Evolutionary conservation across 306 rosid genomes (phyloP).

Genomic region (Nissolia schottii): DNA sequence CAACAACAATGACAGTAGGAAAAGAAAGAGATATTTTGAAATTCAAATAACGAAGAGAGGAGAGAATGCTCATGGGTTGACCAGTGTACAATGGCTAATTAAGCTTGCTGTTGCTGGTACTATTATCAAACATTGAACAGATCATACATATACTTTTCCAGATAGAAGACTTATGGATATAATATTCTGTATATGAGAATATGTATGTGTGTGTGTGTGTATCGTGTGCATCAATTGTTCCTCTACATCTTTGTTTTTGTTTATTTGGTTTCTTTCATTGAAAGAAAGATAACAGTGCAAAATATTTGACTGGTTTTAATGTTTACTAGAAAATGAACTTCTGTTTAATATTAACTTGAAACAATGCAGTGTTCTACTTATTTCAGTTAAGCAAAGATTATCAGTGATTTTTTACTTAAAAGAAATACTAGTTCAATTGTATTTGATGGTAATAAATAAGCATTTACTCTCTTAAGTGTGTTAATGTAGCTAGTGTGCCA

Average conservation of each 20-base stretch:
- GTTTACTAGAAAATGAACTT: background rate
- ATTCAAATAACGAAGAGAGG: too few relatives aligned
- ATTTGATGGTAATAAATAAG: background rate
- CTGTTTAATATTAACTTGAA: background rate
- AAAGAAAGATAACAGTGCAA: background rate
- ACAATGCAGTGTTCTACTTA: background rate
- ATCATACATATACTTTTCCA: background rate
- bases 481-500: background rate
- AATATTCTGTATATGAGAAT: constrained; percentile 4
- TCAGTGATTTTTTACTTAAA: background rate
- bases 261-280: constrained; percentile 6
- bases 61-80: too few relatives aligned
- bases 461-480: constrained; percentile 4
- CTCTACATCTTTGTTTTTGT: background rate
- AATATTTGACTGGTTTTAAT: background rate
- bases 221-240: background rate
- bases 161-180: constrained; percentile 1
- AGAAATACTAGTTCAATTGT: constrained; percentile 1
- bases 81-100: too few relatives aligned
- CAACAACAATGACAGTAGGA: too few relatives aligned
- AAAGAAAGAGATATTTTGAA: too few relatives aligned
- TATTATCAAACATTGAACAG: background rate
- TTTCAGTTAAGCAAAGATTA: background rate
- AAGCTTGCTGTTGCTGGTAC: background rate
- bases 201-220: too few relatives aligned